Conservation (phyloP, 306 rosid species). For the Dryas alaskensis region DNA sequence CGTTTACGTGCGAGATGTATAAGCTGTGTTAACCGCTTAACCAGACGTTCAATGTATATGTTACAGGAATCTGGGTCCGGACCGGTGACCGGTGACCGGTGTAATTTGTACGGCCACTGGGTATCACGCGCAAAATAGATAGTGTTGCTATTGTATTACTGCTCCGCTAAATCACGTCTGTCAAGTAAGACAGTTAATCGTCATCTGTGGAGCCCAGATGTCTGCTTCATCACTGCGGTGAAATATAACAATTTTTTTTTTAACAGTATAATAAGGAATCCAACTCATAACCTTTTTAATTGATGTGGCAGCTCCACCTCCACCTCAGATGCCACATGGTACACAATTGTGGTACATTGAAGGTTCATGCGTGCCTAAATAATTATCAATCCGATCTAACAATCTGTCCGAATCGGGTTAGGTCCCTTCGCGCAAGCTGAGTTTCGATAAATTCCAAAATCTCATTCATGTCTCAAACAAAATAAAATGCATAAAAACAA, state of each 20-base stretch:
- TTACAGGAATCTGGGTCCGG: not conserved
- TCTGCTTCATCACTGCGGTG: too few species aligned
- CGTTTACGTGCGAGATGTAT: not conserved
- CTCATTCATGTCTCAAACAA: not conserved
- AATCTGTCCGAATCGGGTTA: too few species aligned
- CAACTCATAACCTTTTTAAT: too few species aligned
- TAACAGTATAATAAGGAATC: too few species aligned
- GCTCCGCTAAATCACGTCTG: not conserved
- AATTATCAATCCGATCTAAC: too few species aligned
- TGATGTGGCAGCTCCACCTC: too few species aligned
- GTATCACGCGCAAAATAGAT: not conserved
- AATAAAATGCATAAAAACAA: not conserved
- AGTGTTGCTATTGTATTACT: not conserved
- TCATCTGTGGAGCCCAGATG: not conserved
- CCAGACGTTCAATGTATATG: not conserved
- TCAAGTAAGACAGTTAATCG: not conserved
- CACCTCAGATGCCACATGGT: too few species aligned
- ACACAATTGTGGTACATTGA: too few species aligned
- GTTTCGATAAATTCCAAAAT: not conserved
- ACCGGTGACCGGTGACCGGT: constrained; percentile 14
- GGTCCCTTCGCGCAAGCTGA: too few species aligned
- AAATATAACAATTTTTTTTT: too few species aligned
- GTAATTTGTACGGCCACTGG: too few species aligned
- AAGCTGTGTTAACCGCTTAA: not conserved
- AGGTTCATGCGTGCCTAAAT: too few species aligned